Evolutionary conservation across 768 basidiomycete genomes (phyloP).

Genomic region (Mrakia gelida): DNA sequence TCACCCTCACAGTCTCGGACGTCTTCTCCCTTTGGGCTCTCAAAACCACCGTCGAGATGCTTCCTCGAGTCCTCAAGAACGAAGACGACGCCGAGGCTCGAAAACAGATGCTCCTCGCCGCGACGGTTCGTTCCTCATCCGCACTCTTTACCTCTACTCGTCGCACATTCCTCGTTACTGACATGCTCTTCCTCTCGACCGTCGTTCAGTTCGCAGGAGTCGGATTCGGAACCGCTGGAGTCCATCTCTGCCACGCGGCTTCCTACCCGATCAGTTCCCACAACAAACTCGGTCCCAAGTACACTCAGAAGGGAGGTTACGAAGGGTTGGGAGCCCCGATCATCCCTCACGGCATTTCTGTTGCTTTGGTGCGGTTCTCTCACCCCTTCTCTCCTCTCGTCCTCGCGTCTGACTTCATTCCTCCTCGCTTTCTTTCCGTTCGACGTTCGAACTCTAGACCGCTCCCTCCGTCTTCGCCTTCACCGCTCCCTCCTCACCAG

Average conservation of each 20-base stretch:
- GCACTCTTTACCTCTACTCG: not conserved
- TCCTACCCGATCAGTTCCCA: conserved; percentile 66
- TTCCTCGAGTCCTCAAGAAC: conserved; percentile 80
- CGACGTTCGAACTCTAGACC: conserved; percentile 45
- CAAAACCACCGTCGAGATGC: conserved; percentile 76
- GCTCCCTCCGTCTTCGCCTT: conserved; percentile 89
- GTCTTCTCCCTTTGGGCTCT: conserved; percentile 92
- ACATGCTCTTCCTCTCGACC: not conserved
- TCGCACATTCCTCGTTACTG: not conserved
- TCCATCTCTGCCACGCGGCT: conserved; percentile 40
- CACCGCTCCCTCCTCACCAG: conserved; percentile 87
- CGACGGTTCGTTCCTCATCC: conserved; percentile 10
- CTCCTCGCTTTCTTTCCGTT: no score
- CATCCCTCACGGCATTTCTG: conserved; percentile 89
- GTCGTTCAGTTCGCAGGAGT: conserved; percentile 69
- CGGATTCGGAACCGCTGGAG: conserved; percentile 51
- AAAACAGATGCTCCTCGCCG: conserved; percentile 73
- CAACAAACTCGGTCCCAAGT: conserved; percentile 86
- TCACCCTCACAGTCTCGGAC: conserved; percentile 57
- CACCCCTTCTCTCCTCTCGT: not conserved
- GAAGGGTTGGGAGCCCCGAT: conserved; percentile 57
- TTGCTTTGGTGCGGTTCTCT: conserved; percentile 54
- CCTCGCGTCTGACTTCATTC: not conserved
- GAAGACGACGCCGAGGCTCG: conserved; percentile 71
- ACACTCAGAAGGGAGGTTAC: conserved; percentile 30